These are phyloP conservation scores for Raphanus raphanistrum DNA, from an alignment of 345 rosid species.

Conservation along the genomic window DNA sequence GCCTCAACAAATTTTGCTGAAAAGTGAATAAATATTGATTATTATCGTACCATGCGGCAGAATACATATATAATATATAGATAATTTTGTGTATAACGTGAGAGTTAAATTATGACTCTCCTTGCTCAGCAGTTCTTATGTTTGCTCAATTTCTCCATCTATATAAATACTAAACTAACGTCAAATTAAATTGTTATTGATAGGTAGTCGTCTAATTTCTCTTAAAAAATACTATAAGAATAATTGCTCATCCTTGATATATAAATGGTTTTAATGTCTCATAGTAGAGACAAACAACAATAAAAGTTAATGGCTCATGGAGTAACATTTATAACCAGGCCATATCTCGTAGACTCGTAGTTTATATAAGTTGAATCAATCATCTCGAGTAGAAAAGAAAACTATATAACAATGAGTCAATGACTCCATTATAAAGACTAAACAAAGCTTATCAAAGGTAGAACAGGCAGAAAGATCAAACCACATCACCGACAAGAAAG, in stretches of 20 bases:
- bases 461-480: conserved; percentile 7
- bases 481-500: conserved; percentile 8
- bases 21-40: background rate
- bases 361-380: background rate
- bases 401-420: conserved; percentile 3
- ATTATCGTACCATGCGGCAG: conserved; percentile 3
- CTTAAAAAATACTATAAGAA: background rate
- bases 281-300: background rate
- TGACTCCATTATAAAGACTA: background rate
- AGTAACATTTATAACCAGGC: background rate
- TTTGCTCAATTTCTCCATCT: background rate
- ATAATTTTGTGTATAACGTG: conserved; percentile 2
- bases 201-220: background rate
- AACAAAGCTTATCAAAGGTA: conserved; percentile 17
- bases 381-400: conserved; percentile 9
- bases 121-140: background rate
- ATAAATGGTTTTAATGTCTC: background rate
- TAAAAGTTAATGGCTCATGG: background rate
- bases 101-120: background rate
- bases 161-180: background rate
- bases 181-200: background rate
- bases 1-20: conserved; percentile 1
- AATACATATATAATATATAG: background rate
- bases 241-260: background rate
- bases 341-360: background rate